Percentiles rank a stretch among this genome's conserved stretches.
phyloP scores from a whole-genome alignment of 139 green algal genomes.

The Chlamydomonas sp. region DNA sequence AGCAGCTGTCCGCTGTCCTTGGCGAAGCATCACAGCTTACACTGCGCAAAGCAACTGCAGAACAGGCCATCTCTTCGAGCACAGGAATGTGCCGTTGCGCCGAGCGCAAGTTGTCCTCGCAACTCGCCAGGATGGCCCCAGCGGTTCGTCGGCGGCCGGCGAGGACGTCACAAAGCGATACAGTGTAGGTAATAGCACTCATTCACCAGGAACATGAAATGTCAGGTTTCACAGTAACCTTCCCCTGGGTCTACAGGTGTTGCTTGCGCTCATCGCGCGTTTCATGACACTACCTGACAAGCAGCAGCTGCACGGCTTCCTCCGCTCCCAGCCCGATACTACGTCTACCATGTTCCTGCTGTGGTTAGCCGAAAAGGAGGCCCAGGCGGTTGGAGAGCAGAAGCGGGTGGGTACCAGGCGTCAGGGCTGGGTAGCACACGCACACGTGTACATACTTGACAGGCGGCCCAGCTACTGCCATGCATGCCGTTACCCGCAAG shows the following conservation, averaged over 20 bases:
- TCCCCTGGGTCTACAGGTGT: constrained; percentile 1
- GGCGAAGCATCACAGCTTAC: no score
- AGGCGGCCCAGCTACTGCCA: no score
- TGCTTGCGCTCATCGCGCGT: constrained; percentile 16
- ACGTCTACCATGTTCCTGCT: constrained; percentile 40
- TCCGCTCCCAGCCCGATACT: constrained; percentile 25
- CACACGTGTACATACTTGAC: background rate
- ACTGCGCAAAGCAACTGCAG: no score
- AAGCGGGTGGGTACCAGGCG: constrained; percentile 14
- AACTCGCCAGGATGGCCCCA: background rate
- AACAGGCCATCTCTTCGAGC: no score
- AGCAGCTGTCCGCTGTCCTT: no score
- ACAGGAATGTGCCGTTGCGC: no score
- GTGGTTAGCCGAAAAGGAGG: constrained; percentile 50
- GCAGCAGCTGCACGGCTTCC: constrained; percentile 18
- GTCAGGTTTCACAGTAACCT: no score
- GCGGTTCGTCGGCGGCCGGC: background rate
- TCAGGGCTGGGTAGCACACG: background rate
- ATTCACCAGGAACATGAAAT: background rate
- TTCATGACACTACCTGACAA: constrained; percentile 12
- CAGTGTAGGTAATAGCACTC: background rate
- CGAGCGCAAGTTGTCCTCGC: no score
- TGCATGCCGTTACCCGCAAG: no score
- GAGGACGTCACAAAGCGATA: constrained; percentile 9
- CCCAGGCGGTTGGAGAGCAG: constrained; percentile 31